Conservation (phyloP, 371 early-diverging fungal species). For the Blakeslea trispora region DNA sequence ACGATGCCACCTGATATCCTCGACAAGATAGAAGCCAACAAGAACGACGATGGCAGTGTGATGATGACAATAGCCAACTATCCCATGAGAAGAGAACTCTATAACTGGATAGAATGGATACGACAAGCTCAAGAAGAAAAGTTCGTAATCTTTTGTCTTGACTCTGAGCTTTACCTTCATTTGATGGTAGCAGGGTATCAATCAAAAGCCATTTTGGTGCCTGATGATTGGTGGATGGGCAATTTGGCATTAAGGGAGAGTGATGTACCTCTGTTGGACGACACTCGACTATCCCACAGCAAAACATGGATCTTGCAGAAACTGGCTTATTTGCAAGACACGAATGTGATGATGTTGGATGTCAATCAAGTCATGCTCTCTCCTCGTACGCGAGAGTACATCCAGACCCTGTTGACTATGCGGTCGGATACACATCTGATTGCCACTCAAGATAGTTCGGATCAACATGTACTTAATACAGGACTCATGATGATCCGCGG, state of each 20-base stretch:
- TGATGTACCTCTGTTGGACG: not conserved
- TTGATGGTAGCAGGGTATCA: slow-evolving; percentile 20
- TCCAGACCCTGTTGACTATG: slow-evolving; percentile 19
- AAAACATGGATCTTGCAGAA: slow-evolving; percentile 23
- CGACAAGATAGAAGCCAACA: slow-evolving; percentile 14
- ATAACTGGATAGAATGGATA: slow-evolving; percentile 24
- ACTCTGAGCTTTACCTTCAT: slow-evolving; percentile 19
- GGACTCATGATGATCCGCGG: slow-evolving; percentile 14
- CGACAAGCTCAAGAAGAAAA: slow-evolving; percentile 12
- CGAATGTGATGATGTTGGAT: slow-evolving; percentile 19
- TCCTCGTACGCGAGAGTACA: slow-evolving; percentile 19
- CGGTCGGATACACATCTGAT: slow-evolving; percentile 21
- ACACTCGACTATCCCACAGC: slow-evolving; percentile 11
- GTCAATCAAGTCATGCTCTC: slow-evolving; percentile 17
- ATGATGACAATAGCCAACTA: slow-evolving; percentile 20
- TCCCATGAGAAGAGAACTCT: slow-evolving; percentile 18
- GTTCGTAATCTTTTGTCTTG: slow-evolving; percentile 21
- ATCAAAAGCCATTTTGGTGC: slow-evolving; percentile 13
- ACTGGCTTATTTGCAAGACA: slow-evolving; percentile 6
- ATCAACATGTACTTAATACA: slow-evolving; percentile 10
- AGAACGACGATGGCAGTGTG: not conserved
- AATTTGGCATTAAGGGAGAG: not conserved
- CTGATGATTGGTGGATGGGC: slow-evolving; percentile 18
- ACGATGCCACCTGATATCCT: slow-evolving; percentile 15
- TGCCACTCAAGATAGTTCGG: slow-evolving; percentile 13